Evolutionary conservation across 139 green algal genomes (phyloP), one percentile per base, ranked within the genome.

Genomic region (Haematococcus sp.): DNA sequence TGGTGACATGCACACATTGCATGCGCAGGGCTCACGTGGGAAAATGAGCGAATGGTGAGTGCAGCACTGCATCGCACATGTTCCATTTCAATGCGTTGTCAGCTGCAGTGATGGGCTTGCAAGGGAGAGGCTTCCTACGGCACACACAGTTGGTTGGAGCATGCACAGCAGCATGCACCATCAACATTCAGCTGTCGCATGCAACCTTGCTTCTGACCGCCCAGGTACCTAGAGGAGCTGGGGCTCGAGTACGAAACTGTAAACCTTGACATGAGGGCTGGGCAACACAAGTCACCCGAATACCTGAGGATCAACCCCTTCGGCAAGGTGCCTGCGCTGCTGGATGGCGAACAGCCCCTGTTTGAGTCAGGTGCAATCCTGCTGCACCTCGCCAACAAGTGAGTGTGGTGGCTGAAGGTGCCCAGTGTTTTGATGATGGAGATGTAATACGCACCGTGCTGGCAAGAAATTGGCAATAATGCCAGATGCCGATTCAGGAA

Each of bases 341-440:
- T 65, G 28, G 58, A 65, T 65, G 33, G 31, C 28, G 60, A 40
- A 7, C 13, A 75, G 52, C 70, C 68, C 2, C 55, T 81, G 25
- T 84, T 84, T 52, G 78, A 84, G 69, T 67, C 31, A 43, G 78
- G 78, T 25, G 78, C 72, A 61, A 84, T 84, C 51, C 73, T 84
- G 31, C 63, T 84, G 51, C 69, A 80, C 68, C 68, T 84, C 2
- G 73, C 73, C 30, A 73, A 77, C 73, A 83, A 83, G 68, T 76
- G 68, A n/a, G n/a, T n/a, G n/a, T n/a, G 54, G 54, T 28, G 40
- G 40, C 40, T 49, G 40, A 7, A 11, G 7, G 40, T 49, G 40
- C 40, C 40, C 40, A 49, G 40, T 7, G 40, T 11, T 49, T 49
- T 49, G 7, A 19, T 49, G 7, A 7, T 49, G 7, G 40, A 49